These are phyloP conservation scores for Gleditsia sinensis DNA, from an alignment of 306 rosid species.

Conservation along the genomic window DNA sequence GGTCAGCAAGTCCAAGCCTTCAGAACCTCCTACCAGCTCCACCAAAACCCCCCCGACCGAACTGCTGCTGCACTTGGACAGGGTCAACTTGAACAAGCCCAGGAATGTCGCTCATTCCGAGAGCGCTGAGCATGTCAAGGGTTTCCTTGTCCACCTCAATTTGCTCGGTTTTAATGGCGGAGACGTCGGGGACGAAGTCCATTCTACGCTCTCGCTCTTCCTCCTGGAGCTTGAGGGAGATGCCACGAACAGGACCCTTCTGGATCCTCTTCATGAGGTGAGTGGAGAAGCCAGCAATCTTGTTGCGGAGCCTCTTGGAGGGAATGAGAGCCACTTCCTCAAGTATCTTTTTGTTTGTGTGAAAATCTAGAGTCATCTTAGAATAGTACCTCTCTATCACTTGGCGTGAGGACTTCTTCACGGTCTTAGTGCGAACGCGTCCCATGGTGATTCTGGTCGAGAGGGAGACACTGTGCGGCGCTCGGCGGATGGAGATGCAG, in stretches of 20 bases:
- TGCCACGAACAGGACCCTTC: constrained; percentile 71
- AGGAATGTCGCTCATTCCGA: constrained; percentile 54
- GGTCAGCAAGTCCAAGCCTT: background rate
- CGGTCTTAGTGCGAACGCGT: constrained; percentile 67
- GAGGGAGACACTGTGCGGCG: background rate
- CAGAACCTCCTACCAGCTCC: constrained; percentile 55
- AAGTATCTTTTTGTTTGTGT: constrained; percentile 64
- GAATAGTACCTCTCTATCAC: constrained; percentile 64
- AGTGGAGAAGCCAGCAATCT: constrained; percentile 68
- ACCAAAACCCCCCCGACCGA: constrained; percentile 43
- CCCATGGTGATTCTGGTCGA: constrained; percentile 45
- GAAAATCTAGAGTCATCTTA: constrained; percentile 63
- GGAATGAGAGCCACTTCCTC: constrained; percentile 66
- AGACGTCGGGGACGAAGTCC: constrained; percentile 68
- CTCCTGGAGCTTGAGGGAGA: constrained; percentile 72
- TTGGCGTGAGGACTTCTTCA: constrained; percentile 71
- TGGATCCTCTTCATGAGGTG: constrained; percentile 71
- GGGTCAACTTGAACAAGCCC: constrained; percentile 55
- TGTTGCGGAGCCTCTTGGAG: constrained; percentile 65
- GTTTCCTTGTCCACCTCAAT: constrained; percentile 69
- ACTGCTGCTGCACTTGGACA: constrained; percentile 29
- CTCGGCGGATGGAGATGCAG: background rate
- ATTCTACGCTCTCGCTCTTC: constrained; percentile 69
- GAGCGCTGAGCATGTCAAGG: constrained; percentile 58
- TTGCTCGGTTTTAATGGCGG: constrained; percentile 48